Evolutionary conservation across 2,329 filamentous ascomycete species (phyloP).

Genomic region (Phaeosphaeriaceae sp.): DNA sequence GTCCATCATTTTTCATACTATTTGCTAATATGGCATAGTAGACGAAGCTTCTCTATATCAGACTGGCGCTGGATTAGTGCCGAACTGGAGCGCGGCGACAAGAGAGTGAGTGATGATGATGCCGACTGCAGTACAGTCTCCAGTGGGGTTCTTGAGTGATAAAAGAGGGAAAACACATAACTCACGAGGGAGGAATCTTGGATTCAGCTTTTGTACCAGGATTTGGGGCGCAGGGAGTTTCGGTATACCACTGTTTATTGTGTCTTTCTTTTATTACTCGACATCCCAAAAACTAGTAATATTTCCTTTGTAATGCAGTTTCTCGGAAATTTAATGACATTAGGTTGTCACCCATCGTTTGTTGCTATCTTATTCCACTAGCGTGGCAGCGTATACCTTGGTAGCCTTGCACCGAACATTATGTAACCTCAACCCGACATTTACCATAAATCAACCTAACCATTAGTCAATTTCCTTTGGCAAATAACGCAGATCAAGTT

Average conservation of each 20-base stretch:
- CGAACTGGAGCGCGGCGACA: conserved; percentile 10
- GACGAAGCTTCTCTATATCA: conserved; percentile 23
- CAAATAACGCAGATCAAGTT: too few relatives aligned
- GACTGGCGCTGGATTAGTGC: conserved; percentile 26
- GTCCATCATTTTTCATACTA: neutral
- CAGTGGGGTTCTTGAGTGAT: conserved; percentile 8
- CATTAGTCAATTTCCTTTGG: too few relatives aligned
- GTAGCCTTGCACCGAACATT: too few relatives aligned
- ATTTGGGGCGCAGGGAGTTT: neutral
- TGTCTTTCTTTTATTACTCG: neutral
- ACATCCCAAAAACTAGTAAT: neutral
- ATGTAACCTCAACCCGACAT: too few relatives aligned
- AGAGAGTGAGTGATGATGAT: conserved; percentile 7
- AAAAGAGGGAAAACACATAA: neutral
- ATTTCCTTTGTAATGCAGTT: neutral
- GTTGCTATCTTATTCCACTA: too few relatives aligned
- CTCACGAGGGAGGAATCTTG: neutral
- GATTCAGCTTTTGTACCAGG: neutral
- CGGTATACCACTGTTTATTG: neutral
- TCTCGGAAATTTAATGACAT: neutral
- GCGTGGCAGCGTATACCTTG: too few relatives aligned
- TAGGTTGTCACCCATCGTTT: too few relatives aligned
- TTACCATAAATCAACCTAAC: too few relatives aligned
- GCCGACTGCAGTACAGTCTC: conserved; percentile 17
- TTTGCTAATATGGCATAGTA: conserved; percentile 4